Evolutionary conservation across 169 alveolate species (phyloP), one percentile per base, ranked within the genome.

Genomic region (Cryptosporidium baileyi): DNA sequence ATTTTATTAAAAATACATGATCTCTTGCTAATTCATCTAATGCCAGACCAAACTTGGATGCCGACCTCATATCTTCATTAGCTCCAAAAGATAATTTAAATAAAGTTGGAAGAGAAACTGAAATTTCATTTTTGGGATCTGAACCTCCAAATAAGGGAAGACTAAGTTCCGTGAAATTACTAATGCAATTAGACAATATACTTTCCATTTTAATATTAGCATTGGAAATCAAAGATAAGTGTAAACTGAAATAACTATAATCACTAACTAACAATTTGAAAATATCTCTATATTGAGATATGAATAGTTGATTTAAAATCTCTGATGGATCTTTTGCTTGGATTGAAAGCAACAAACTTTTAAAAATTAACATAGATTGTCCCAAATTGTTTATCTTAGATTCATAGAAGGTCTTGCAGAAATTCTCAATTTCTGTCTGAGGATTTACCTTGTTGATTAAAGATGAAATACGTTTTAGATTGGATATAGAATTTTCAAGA

Each of bases 81-180:
- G n/a, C 40, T 3, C 79, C 79, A 61, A 61, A 61, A 15, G 74
- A 61, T 1, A 13, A 5, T 61, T 13, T 40, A 34, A 61, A 61
- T 15, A 38, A 61, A 28, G 8, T 24, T 19, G 79, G 19, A 36
- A 61, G 52, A 30, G 28, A 38, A 61, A 38, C 17, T 34, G 43
- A 19, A 19, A 61, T 19, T 17, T n/a, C 24, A 61, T 4, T 61
- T 22, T 61, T 54, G 13, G 52, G 54, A 34, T 3, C 11, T 1
- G 34, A 11, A 1, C 79, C 79, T 36, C 79, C 79, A 61, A 61
- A 61, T 34, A 61, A 36, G 7, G 79, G 57, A 36, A 61, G 17
- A 36, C 19, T 24, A 19, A n/a, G n/a, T n/a, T n/a, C n/a, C n/a
- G n/a, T n/a, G n/a, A n/a, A n/a, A n/a, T n/a, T n/a, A n/a, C n/a